These are phyloP conservation scores for Xerocomellus amylosporus DNA, from an alignment of 768 basidiomycete species.

Conservation along the genomic window DNA sequence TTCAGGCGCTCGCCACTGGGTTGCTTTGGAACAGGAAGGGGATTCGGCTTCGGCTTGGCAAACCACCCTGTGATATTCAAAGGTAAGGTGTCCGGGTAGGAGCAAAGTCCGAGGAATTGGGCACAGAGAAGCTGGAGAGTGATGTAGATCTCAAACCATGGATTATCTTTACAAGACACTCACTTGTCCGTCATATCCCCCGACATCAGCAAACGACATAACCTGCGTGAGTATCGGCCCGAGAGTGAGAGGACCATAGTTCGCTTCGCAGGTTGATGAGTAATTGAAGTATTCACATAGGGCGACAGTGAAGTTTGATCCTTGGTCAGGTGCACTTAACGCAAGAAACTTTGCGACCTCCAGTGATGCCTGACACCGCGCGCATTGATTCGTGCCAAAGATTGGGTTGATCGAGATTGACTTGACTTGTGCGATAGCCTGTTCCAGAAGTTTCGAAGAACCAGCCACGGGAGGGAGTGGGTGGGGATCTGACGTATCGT, in stretches of 20 bases:
- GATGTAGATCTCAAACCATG: neutral
- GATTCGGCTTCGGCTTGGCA: constrained; percentile 70
- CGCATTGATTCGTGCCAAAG: constrained; percentile 54
- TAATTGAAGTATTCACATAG: constrained; percentile 63
- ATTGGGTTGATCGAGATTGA: constrained; percentile 53
- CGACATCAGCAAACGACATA: constrained; percentile 64
- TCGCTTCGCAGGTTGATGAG: constrained; percentile 47
- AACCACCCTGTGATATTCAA: constrained; percentile 71
- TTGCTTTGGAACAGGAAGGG: constrained; percentile 55
- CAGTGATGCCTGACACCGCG: constrained; percentile 56
- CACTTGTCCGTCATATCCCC: constrained; percentile 73
- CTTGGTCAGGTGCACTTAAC: constrained; percentile 58
- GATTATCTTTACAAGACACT: neutral
- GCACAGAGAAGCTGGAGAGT: constrained; percentile 52
- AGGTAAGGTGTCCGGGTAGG: constrained; percentile 54
- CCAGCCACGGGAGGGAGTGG: constrained; percentile 59
- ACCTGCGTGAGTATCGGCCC: constrained; percentile 72
- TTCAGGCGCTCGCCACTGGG: constrained; percentile 65
- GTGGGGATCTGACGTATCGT: constrained; percentile 61
- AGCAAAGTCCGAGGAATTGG: constrained; percentile 55
- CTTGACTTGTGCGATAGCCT: constrained; percentile 55
- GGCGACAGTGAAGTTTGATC: constrained; percentile 52
- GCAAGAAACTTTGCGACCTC: constrained; percentile 66
- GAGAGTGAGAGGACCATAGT: constrained; percentile 44
- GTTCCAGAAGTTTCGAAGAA: constrained; percentile 43